Evolutionary conservation across 192 early-diverging fungal species (phyloP).

Genomic region (Gamsiella multidivaricata): DNA sequence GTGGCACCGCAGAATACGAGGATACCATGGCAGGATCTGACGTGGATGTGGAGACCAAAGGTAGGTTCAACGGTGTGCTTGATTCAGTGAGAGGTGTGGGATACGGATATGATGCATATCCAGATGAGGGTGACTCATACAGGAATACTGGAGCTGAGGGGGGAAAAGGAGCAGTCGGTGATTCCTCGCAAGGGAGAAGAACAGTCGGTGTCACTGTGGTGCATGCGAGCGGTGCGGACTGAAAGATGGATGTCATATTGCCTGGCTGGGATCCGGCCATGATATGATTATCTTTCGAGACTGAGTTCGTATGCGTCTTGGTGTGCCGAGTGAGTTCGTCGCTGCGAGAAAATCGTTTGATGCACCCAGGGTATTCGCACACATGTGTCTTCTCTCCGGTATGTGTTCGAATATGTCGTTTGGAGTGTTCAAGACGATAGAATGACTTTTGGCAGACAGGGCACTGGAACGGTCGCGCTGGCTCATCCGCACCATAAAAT

Average conservation of each 20-base stretch:
- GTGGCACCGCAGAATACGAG: slow-evolving; percentile 5
- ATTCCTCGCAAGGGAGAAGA: not conserved
- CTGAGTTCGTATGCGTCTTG: slow-evolving; percentile 58
- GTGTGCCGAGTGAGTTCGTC: slow-evolving; percentile 82
- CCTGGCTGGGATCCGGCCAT: slow-evolving; percentile 1
- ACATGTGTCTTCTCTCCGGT: slow-evolving; percentile 82
- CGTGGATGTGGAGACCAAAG: not conserved
- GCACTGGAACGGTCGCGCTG: slow-evolving; percentile 72
- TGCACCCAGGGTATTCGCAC: slow-evolving; percentile 78
- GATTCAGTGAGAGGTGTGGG: not conserved
- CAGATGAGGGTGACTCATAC: not conserved
- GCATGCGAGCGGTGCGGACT: not conserved
- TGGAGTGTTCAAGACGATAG: slow-evolving; percentile 78
- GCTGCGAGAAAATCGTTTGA: slow-evolving; percentile 76
- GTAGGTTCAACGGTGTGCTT: not conserved
- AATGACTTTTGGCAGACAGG: slow-evolving; percentile 78
- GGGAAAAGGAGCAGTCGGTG: not conserved
- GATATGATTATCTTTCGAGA: slow-evolving; percentile 15
- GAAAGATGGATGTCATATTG: not conserved
- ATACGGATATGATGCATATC: not conserved
- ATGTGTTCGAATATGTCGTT: slow-evolving; percentile 81
- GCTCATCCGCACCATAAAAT: not conserved
- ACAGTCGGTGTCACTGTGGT: not conserved
- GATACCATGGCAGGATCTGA: not conserved
- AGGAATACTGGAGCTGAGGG: not conserved